Base-by-base conservation (phyloP, 2,329 filamentous ascomycete genomes). In the Fusarium odoratissimum region DNA sequence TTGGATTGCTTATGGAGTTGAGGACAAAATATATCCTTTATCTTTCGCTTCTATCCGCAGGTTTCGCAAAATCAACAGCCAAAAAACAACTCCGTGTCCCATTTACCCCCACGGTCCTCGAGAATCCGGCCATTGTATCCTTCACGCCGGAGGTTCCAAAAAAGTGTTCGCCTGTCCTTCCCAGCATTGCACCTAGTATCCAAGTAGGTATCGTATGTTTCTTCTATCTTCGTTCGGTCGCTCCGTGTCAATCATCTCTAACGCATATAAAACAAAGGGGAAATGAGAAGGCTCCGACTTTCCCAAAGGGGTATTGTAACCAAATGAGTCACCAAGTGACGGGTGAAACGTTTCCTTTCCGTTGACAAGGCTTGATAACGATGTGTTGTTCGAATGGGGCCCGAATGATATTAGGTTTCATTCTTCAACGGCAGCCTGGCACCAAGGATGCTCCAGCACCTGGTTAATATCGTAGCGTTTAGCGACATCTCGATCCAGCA, bases 401-500 rank as follows among this genome's bases (percentile, higher is more conserved):
- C 21, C 31, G 25, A 44, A 38, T 30, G 21, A 13, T 7, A 21
- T 54, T 14, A n/a, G 19, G 51, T 41, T 33, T 74, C 56, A 74
- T 59, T 31, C 40, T 35, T 58, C 55, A 37, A 44, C 30, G 41
- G 38, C 30, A 46, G 69, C 70, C 55, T 80, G 77, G 66, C 82
- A 93, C 96, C 96, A 99, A n/a, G 92, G 90, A 82, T 98, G 95
- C 60, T 93, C 90, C 64, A 97, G 84, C 23, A 99, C 95, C 80
- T 95, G 91, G 67, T 92, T 91, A 76, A 98, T 98, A n/a, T 91
- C 92, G 76, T 94, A 91, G 63, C 96, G 87, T 78, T 92, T 88
- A 74, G 92, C 90, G 14, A 98, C 93, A 80, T 98, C 92, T 42
- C 96, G 91, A 80, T 98, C 91, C 33, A 99, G 90, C 96, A 99